phyloP scores from a whole-genome alignment of 768 basidiomycete genomes.

The Calocybe indica region DNA sequence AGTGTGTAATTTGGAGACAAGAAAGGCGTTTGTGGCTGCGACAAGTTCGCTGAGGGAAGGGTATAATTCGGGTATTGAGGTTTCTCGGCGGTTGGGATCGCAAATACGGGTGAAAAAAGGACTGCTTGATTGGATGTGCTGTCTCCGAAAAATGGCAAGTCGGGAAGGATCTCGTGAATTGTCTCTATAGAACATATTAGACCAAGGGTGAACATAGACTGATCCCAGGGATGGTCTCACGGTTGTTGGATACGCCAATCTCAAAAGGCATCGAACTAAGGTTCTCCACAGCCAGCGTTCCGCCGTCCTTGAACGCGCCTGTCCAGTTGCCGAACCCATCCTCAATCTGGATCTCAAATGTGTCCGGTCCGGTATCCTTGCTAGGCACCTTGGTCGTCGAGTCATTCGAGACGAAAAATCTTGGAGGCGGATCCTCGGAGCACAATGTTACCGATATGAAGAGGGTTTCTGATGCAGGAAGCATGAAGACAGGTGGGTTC shows the following conservation, averaged over 20 bases:
- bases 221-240: conserved; percentile 16
- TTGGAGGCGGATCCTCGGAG: conserved; percentile 29
- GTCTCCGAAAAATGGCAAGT: conserved; percentile 61
- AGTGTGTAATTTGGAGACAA: conserved; percentile 46
- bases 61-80: conserved; percentile 75
- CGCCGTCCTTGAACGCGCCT: conserved; percentile 40
- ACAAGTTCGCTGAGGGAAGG: conserved; percentile 51
- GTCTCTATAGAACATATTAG: conserved; percentile 27
- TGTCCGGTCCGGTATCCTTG: conserved; percentile 28
- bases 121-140: conserved; percentile 69
- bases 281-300: conserved; percentile 42
- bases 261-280: conserved; percentile 43
- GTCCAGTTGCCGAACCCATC: conserved; percentile 50
- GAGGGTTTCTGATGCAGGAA: conserved; percentile 33
- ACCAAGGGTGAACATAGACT: background rate
- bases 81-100: conserved; percentile 16
- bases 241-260: conserved; percentile 46
- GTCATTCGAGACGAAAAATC: conserved; percentile 57
- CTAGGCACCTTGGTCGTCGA: conserved; percentile 29
- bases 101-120: conserved; percentile 60
- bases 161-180: conserved; percentile 37
- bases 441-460: conserved; percentile 49
- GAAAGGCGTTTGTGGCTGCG: conserved; percentile 35
- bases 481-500: conserved; percentile 28
- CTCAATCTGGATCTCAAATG: conserved; percentile 41